These are phyloP conservation scores for Chaetomiaceae sp. DNA, from an alignment of 2,329 filamentous ascomycete genomes.

Conservation along the genomic window DNA sequence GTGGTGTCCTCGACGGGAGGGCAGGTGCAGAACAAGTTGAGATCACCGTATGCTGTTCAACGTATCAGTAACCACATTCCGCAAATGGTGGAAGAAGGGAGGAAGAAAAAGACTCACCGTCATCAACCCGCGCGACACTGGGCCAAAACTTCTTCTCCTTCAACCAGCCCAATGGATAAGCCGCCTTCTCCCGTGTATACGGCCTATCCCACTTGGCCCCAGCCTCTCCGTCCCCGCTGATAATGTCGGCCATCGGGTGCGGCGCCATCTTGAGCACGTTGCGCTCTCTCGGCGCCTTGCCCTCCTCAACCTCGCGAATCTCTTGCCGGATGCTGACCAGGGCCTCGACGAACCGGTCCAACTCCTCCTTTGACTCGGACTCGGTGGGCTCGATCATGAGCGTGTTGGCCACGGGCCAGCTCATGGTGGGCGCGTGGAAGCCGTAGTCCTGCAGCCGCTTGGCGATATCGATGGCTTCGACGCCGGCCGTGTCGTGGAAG, in stretches of 20 bases:
- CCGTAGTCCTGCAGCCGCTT: conserved; percentile 97
- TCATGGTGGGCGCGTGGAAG: conserved; percentile 97
- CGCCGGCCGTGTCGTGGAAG: conserved; percentile 75
- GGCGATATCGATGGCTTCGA: conserved; percentile 92
- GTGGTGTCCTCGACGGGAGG: conserved; percentile 70
- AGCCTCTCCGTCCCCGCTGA: conserved; percentile 52
- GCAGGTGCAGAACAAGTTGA: conserved; percentile 93
- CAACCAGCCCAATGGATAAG: conserved; percentile 78
- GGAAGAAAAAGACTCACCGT: conserved; percentile 57
- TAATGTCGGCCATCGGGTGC: conserved; percentile 77
- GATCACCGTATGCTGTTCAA: conserved; percentile 74
- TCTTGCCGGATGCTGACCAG: conserved; percentile 81
- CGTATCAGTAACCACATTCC: conserved; percentile 17
- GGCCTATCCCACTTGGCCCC: conserved; percentile 69
- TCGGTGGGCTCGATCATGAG: conserved; percentile 98
- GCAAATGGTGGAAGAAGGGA: background rate
- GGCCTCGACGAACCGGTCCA: conserved; percentile 89
- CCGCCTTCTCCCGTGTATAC: conserved; percentile 77
- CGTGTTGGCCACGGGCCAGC: conserved; percentile 90
- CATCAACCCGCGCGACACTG: conserved; percentile 77
- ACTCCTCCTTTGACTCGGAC: conserved; percentile 84
- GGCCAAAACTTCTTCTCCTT: conserved; percentile 99
- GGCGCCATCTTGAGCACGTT: conserved; percentile 90
- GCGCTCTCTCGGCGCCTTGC: conserved; percentile 65
- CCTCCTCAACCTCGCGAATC: conserved; percentile 78